phyloP scores from a whole-genome alignment of 208 protist species.

The Crithidia fasciculata region DNA sequence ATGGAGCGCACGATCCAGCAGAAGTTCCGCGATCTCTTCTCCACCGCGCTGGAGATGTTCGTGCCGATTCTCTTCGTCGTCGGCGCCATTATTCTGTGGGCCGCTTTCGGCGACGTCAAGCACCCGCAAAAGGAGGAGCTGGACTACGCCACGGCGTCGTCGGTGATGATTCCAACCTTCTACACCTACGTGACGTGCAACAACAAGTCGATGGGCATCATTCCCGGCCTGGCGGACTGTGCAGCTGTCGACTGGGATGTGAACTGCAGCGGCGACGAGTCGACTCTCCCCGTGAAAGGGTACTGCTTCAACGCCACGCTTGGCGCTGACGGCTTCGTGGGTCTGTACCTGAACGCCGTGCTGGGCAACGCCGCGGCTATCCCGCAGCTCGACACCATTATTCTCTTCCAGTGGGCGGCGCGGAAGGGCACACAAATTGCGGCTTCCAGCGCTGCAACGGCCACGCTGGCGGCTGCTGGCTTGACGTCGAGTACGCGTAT shows the following conservation, averaged over 20 bases:
- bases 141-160: conserved; percentile 12
- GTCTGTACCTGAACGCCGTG: conserved; percentile 32
- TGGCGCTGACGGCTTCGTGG: conserved; percentile 6
- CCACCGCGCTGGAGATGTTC: conserved; percentile 44
- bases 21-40: conserved; percentile 31
- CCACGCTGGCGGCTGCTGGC: conserved; percentile 28
- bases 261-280: conserved; percentile 54
- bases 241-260: background rate
- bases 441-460: conserved; percentile 2
- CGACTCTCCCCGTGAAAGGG: conserved; percentile 41
- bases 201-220: conserved; percentile 20
- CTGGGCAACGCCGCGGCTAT: conserved; percentile 23
- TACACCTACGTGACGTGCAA: conserved; percentile 37
- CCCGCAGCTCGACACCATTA: conserved; percentile 51
- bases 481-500: conserved; percentile 31
- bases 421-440: conserved; percentile 24
- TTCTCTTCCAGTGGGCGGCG: conserved; percentile 60
- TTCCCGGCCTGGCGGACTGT: conserved; percentile 27
- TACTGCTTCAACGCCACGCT: conserved; percentile 27
- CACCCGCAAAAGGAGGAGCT: conserved; percentile 8
- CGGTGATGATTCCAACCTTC: conserved; percentile 21
- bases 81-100: conserved; percentile 49
- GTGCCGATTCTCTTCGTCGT: conserved; percentile 61
- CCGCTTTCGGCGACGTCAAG: conserved; percentile 40
- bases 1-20: conserved; percentile 53